Conservation (phyloP, 2,329 filamentous ascomycete genomes). For the Penicillium sp. region DNA sequence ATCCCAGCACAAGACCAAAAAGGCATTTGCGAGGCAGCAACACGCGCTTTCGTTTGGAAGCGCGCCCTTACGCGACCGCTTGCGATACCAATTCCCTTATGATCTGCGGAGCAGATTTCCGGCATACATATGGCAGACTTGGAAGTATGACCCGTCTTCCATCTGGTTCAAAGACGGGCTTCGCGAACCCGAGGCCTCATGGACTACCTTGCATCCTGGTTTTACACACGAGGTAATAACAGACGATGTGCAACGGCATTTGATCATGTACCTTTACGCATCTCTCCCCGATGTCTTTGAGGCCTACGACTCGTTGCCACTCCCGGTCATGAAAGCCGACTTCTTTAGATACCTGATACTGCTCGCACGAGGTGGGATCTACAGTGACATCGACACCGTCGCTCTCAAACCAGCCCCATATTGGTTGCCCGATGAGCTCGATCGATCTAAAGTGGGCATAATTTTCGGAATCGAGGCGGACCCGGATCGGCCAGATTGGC, state of each 20-base stretch:
- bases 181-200: slow-evolving; percentile 78
- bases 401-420: slow-evolving; percentile 76
- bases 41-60: slow-evolving; percentile 61
- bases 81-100: slow-evolving; percentile 92
- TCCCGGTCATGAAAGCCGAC: slow-evolving; percentile 71
- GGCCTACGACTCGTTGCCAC: slow-evolving; percentile 65
- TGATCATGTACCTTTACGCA: slow-evolving; percentile 81
- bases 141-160: slow-evolving; percentile 79
- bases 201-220: slow-evolving; percentile 77
- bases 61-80: slow-evolving; percentile 69
- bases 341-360: slow-evolving; percentile 72
- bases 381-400: slow-evolving; percentile 86
- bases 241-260: slow-evolving; percentile 74
- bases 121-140: slow-evolving; percentile 98
- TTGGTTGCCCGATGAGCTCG: slow-evolving; percentile 77
- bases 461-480: slow-evolving; percentile 96
- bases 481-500: slow-evolving; percentile 87
- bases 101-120: slow-evolving; percentile 84
- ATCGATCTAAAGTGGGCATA: slow-evolving; percentile 71
- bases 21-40: slow-evolving; percentile 18
- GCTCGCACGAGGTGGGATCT: slow-evolving; percentile 72
- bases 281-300: slow-evolving; percentile 72
- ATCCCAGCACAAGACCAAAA: slow-evolving; percentile 5
- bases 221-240: slow-evolving; percentile 97
- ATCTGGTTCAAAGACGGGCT: slow-evolving; percentile 68